phyloP scores from a whole-genome alignment of 345 rosid genomes.

The Excoecaria cochinchinensis region DNA sequence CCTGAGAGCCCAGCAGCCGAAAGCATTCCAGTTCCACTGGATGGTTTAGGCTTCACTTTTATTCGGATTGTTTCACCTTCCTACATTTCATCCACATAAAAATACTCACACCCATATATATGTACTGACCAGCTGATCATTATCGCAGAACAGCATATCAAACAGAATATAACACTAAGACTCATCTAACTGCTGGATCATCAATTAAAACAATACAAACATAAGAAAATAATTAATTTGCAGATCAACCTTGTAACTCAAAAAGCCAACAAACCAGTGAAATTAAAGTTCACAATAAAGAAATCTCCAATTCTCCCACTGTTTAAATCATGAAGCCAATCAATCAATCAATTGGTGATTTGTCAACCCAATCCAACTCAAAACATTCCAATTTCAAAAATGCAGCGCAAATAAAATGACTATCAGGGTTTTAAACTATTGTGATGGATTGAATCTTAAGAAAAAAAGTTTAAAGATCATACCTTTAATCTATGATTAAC shows the following conservation, averaged over 20 bases:
- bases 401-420: background rate
- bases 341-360: background rate
- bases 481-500: conserved; percentile 97
- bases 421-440: too few species aligned
- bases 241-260: background rate
- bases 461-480: background rate
- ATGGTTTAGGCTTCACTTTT: conserved; percentile 83
- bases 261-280: background rate
- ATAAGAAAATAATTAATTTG: background rate
- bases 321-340: background rate
- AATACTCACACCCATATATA: background rate
- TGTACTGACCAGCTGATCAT: background rate
- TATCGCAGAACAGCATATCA: background rate
- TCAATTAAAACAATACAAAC: background rate
- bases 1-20: conserved; percentile 77
- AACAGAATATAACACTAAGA: background rate
- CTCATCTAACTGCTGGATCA: background rate
- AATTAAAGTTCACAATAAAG: background rate
- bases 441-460: too few species aligned
- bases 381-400: background rate
- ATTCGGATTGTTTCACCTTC: conserved; percentile 99
- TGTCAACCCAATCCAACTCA: background rate
- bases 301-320: background rate
- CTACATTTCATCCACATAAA: conserved; percentile 30
- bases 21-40: conserved; percentile 95